Base-by-base conservation (phyloP, 306 rosid species). In the Oxytropis ochrocephala region DNA sequence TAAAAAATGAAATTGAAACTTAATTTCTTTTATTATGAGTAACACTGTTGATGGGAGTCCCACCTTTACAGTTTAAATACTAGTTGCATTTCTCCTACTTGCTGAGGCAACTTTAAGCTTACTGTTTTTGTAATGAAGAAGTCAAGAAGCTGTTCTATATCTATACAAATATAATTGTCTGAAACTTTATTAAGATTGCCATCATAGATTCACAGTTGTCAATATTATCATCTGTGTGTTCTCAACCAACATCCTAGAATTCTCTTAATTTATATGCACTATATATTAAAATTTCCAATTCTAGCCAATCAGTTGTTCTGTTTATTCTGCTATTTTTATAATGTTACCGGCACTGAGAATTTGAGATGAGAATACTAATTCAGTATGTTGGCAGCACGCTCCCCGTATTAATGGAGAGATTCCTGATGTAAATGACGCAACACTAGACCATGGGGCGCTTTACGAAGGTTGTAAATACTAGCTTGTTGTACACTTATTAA, bases 381-480 rank as follows among this genome's bases (percentile, higher is more conserved):
- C 50, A 49, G 53, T 73, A 58, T 82, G 75, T 80, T 89, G 81
- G 81, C 96, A 95, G 99, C 99, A 88, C 79, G 78, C 97, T 64
- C 99, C 97, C 12, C 92, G 95, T 42, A 46, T 95, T 72, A 95
- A 91, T 78, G 97, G 99, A 68, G 95, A 95, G 78, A 89, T 95
- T 82, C 99, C 99, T 61, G 92, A 95, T 46, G 88, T 89, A 67
- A 95, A 84, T 77, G 92, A 95, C 19, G 99, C 99, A 21, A 88
- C 96, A 82, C 80, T 80, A 70, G 97, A 95, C 80, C 99, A 95
- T 12, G 86, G 59, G 76, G 91, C 91, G 69, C 88, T 91, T 16
- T 89, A 81, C 11, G 92, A 75, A 95, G 99, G 99, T 94, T 65
- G 68, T 47, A 35, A 44, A 43, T 7, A 36, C 72, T 70, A 44